Evolutionary conservation across 2,329 filamentous ascomycete genomes (phyloP).

Genomic region (Exophiala sp.): DNA sequence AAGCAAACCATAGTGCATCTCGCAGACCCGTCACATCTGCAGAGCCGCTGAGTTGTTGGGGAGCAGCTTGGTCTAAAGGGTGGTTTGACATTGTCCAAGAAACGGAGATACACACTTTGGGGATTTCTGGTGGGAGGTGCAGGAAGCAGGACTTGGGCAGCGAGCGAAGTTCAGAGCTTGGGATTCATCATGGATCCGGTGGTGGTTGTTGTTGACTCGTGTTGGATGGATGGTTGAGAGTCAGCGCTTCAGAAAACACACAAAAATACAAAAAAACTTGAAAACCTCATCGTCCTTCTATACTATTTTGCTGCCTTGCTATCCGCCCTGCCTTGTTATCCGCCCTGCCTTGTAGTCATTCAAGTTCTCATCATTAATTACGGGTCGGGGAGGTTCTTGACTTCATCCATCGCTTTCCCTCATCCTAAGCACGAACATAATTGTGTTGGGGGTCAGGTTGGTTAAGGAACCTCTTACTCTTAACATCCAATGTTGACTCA

Average conservation of each 20-base stretch:
- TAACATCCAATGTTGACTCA: no score
- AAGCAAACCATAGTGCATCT: background rate
- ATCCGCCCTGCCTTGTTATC: background rate
- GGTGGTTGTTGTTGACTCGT: no score
- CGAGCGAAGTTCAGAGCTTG: conserved; percentile 1
- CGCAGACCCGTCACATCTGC: conserved; percentile 3
- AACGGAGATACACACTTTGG: background rate
- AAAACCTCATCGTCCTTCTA: background rate
- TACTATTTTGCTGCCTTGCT: background rate
- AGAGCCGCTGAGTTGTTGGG: conserved; percentile 1
- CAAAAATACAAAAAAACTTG: background rate
- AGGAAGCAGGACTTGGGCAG: background rate
- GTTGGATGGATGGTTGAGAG: no score
- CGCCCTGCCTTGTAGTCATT: no score
- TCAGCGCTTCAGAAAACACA: background rate
- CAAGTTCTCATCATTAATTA: no score
- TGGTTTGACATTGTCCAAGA: background rate
- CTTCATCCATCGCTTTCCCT: no score
- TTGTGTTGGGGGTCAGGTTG: no score
- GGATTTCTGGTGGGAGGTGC: background rate
- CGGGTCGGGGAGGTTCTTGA: no score
- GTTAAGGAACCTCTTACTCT: no score
- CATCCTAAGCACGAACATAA: no score
- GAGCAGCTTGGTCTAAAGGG: conserved; percentile 2
- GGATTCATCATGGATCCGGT: background rate